phyloP scores from a whole-genome alignment of 805 yeast species.

The Teunomyces lycoperdinae region DNA sequence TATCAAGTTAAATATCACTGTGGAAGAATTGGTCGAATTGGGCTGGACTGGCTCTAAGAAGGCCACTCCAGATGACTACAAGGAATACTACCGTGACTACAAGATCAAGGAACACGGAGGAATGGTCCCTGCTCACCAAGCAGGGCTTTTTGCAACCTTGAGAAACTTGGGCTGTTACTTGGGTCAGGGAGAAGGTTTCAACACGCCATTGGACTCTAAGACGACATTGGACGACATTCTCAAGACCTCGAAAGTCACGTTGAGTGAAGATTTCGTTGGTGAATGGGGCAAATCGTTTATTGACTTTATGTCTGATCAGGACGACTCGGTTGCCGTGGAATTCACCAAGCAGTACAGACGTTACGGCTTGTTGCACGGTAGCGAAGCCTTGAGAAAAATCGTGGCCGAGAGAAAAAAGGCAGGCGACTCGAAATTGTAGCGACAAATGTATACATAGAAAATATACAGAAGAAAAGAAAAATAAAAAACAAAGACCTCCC shows the following conservation, averaged over 20 bases:
- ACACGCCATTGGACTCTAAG: constrained; percentile 49
- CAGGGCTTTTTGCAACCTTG: constrained; percentile 63
- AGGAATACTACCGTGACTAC: constrained; percentile 61
- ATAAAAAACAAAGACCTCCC: neutral
- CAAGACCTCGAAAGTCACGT: constrained; percentile 41
- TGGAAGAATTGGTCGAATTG: constrained; percentile 56
- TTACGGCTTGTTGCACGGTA: constrained; percentile 57
- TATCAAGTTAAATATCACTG: constrained; percentile 34
- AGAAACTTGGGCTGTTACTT: constrained; percentile 59
- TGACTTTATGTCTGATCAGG: constrained; percentile 34
- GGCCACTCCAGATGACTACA: constrained; percentile 67
- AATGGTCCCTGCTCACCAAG: constrained; percentile 68
- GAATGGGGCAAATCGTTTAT: constrained; percentile 50
- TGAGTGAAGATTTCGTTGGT: constrained; percentile 56
- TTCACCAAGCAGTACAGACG: constrained; percentile 63
- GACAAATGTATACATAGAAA: neutral
- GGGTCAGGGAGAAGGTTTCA: constrained; percentile 81
- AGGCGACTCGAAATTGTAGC: constrained; percentile 8
- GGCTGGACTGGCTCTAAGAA: constrained; percentile 97
- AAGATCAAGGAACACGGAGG: constrained; percentile 70
- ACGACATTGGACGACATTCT: constrained; percentile 31
- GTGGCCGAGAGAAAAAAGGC: constrained; percentile 35
- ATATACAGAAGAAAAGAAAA: neutral
- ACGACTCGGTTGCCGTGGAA: constrained; percentile 35
- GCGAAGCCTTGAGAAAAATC: constrained; percentile 38